Percentiles rank a stretch among this genome's conserved stretches.
Evolutionary conservation across 345 rosid genomes (phyloP).

Genomic region (Citrus medica): DNA sequence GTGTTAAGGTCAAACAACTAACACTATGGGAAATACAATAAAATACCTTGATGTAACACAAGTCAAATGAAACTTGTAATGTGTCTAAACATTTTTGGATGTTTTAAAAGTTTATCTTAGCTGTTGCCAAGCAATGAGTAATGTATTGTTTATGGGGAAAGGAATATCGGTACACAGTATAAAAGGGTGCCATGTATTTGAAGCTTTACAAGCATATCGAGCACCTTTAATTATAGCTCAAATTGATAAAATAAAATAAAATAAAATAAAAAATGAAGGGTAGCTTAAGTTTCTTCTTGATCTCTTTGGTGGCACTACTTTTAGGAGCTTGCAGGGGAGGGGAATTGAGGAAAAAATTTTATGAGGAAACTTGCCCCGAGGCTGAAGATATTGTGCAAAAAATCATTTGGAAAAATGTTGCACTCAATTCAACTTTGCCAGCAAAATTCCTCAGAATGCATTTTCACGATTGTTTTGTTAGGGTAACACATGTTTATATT

Average conservation of each 20-base stretch:
- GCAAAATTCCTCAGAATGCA: conserved; percentile 48
- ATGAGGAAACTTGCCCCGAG: conserved; percentile 33
- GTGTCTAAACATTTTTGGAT: not conserved
- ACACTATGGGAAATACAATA: not conserved
- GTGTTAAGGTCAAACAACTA: not conserved
- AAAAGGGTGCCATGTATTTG: not conserved
- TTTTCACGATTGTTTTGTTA: conserved; percentile 53
- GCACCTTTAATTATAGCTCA: not conserved
- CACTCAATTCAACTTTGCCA: conserved; percentile 28
- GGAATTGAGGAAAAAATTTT: conserved; percentile 26
- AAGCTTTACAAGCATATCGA: not conserved
- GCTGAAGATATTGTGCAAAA: conserved; percentile 28
- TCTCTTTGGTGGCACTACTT: not conserved
- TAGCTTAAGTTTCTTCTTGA: not conserved
- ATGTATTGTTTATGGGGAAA: not conserved
- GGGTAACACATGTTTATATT: conserved; percentile 21
- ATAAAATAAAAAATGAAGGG: not conserved
- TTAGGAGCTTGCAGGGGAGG: conserved; percentile 23
- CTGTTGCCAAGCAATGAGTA: not conserved
- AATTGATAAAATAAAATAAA: not conserved
- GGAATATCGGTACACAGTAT: not conserved
- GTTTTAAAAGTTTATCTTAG: not conserved
- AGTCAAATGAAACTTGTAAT: conserved; percentile 8
- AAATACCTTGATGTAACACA: not conserved
- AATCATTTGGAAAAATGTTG: conserved; percentile 26